Conservation (phyloP, 371 early-diverging fungal species). For the Mortierella sp. region DNA sequence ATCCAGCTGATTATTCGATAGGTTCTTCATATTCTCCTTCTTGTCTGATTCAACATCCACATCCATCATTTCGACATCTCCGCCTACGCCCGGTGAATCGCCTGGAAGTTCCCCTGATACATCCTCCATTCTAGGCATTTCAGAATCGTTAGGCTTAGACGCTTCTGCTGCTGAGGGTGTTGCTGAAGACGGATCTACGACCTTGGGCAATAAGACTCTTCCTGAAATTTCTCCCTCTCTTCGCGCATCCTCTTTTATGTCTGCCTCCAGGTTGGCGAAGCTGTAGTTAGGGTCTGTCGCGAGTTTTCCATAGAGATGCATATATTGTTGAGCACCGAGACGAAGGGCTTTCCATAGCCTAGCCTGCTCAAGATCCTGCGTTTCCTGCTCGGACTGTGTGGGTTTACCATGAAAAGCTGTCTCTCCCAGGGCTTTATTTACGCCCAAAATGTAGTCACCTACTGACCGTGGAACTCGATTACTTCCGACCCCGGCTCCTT, state of each 20-base stretch:
- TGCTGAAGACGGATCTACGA: not conserved
- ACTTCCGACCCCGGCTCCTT: constrained; percentile 17
- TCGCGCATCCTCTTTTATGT: constrained; percentile 22
- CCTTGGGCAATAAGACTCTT: constrained; percentile 11
- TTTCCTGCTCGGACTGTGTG: constrained; percentile 3
- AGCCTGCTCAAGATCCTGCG: constrained; percentile 27
- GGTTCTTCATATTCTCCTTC: not conserved
- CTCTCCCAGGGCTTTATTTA: not conserved
- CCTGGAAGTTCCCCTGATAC: not conserved
- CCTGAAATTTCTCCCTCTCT: constrained; percentile 30
- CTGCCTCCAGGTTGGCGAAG: constrained; percentile 6
- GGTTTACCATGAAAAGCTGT: constrained; percentile 1
- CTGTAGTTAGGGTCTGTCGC: constrained; percentile 2
- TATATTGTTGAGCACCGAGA: constrained; percentile 30
- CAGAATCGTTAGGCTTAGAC: not conserved
- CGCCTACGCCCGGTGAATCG: not conserved
- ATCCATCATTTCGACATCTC: constrained; percentile 22
- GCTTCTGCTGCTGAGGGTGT: not conserved
- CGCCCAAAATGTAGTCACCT: constrained; percentile 10
- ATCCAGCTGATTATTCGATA: too few species aligned
- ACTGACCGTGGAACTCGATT: constrained; percentile 13
- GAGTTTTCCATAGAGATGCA: constrained; percentile 36
- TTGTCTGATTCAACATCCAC: not conserved
- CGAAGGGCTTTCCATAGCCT: constrained; percentile 46
- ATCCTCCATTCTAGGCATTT: not conserved